Percentiles rank a stretch among this genome's conserved stretches.
Conservation (phyloP, 1,284 basidiomycete genomes). For the Leucoagaricus sp. region DNA sequence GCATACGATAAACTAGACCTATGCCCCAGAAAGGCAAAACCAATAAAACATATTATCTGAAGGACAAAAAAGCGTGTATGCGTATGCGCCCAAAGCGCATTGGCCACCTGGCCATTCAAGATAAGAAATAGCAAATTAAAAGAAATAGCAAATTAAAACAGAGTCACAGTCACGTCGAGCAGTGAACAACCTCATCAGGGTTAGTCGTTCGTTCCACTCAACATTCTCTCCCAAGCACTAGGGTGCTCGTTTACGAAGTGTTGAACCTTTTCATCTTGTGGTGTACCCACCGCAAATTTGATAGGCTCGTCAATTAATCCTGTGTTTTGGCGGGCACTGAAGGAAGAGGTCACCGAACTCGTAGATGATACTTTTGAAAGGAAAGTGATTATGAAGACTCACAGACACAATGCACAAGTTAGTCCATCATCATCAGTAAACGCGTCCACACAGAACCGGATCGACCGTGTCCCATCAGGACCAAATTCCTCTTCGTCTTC, state of each 20-base stretch:
- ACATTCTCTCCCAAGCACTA: slow-evolving; percentile 33
- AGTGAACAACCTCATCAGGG: background rate
- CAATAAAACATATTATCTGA: too few relatives aligned
- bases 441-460: slow-evolving; percentile 45
- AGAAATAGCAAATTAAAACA: background rate
- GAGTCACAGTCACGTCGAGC: background rate
- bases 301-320: slow-evolving; percentile 28
- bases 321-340: slow-evolving; percentile 29
- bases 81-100: background rate
- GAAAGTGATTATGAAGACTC: slow-evolving; percentile 27
- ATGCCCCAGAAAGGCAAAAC: too few relatives aligned
- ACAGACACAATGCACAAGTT: slow-evolving; percentile 55
- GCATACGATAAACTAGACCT: too few relatives aligned
- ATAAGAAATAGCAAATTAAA: background rate
- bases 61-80: background rate
- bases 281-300: slow-evolving; percentile 28
- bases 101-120: background rate
- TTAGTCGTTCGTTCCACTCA: slow-evolving; percentile 5
- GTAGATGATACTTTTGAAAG: background rate
- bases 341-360: background rate
- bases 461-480: slow-evolving; percentile 38
- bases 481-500: slow-evolving; percentile 36
- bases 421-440: slow-evolving; percentile 42
- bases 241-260: slow-evolving; percentile 37
- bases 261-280: slow-evolving; percentile 33